These are phyloP conservation scores for Aspergillus alliaceus DNA, from an alignment of 2,329 filamentous ascomycete species.

Conservation along the genomic window DNA sequence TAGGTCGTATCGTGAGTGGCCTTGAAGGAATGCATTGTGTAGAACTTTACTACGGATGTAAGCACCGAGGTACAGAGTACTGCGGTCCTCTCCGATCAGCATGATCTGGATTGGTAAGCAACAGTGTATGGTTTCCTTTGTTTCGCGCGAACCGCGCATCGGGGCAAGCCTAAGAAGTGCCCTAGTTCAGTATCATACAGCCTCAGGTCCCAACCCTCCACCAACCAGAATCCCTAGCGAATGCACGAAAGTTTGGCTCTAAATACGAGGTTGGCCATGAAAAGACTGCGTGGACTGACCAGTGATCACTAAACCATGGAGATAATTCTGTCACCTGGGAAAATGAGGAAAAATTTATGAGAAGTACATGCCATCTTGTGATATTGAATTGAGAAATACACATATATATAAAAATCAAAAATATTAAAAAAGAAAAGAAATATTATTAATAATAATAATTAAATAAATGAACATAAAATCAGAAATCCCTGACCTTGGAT, in stretches of 20 bases:
- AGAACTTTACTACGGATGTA: no score
- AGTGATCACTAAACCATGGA: no score
- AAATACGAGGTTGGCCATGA: background rate
- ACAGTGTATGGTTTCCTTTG: slow-evolving; percentile 1
- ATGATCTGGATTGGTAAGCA: background rate
- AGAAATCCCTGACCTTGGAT: background rate
- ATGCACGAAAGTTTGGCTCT: background rate
- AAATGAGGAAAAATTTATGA: no score
- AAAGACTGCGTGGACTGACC: no score
- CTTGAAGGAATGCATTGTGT: no score
- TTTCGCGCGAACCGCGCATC: slow-evolving; percentile 16
- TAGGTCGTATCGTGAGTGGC: no score
- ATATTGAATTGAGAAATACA: background rate
- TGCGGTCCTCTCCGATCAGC: no score
- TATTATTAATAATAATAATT: background rate
- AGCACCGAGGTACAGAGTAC: no score
- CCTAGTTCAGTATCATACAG: background rate
- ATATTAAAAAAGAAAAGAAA: background rate
- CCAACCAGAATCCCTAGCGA: background rate
- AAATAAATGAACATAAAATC: no score
- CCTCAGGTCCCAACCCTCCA: background rate
- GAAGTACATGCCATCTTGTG: background rate
- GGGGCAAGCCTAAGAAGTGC: background rate
- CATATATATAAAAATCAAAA: background rate
- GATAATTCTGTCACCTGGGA: no score